Evolutionary conservation across 495 filamentous ascomycete genomes (phyloP), one percentile per base, ranked within the genome.

Genomic region (Aspergillus sclerotiicarbonarius): DNA sequence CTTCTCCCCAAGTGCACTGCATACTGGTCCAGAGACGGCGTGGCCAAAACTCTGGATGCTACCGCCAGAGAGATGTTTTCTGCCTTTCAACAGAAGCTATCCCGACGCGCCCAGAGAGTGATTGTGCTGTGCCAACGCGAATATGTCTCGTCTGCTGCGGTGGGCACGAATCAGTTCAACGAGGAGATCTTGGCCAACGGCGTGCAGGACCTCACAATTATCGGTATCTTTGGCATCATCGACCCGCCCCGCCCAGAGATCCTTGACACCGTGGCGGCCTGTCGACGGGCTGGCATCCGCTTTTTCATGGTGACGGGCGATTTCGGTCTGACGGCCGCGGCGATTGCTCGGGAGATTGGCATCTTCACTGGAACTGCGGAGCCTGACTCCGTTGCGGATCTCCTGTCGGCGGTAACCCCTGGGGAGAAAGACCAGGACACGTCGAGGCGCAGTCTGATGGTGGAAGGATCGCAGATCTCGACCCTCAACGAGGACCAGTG

Each of bases 211-310:
- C 65, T 82, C 20, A 78, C 73, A 16, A 67, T 82, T 10, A 63
- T 82, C 31, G 81, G 80, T 5, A 72, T 81, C 19, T 73, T 81
- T 18, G 79, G 78, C 9, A 79, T 83, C 57, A 70, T 76, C 12
- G 87, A 91, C 61, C 88, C 88, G 10, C 87, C 89, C 7, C 79
- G 87, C 18, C 66, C 76, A 0, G 88, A 90, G 63, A 84, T 85
- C 5, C 78, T 80, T 1, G 68, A 71, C 6, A 73, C 73, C 0
- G 73, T 77, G 0, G 62, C 65, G 16, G 61, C 67, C 18, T 87
- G 86, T 59, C 82, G 86, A 41, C 63, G 71, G 30, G 83, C 86
- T 41, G 86, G 86, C n/a, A 85, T 87, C 35, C 75, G 77, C 1
- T 79, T 83, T 54, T 78, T 79, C 63, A 83, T 83, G 80, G 79